Evolutionary conservation across 2,329 filamentous ascomycete genomes (phyloP), one percentile per base, ranked within the genome.

Genomic region (Daldinia eschscholtzii): DNA sequence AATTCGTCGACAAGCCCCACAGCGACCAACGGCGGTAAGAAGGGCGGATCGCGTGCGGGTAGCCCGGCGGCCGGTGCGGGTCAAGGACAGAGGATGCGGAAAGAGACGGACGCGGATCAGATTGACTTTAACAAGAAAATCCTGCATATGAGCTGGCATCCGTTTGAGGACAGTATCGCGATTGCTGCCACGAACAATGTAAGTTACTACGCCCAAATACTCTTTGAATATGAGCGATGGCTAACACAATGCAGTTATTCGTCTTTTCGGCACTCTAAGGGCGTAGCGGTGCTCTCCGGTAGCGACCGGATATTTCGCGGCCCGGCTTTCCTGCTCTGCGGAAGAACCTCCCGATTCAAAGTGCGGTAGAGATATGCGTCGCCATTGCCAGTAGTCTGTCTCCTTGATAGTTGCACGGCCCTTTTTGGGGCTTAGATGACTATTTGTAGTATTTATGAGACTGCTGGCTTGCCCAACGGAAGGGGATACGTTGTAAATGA

Each of bases 111-210:
- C 81, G 96, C 96, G 65, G 95, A 99, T 81, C 95, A 98, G 84
- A 98, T 98, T 81, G 96, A 99, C 82, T 99, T 98, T 83, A 98
- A 98, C 88, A 99, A 98, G 89, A 99, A 99, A 89, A 99, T 99
- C 77, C 81, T 99, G 79, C 96, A 99, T 81, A 99, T 99, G 96
- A 98, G 95, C 84, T 99, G 96, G 96, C 96, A 99, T 89, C 96
- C 96, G 56, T 98, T 97, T 77, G 96, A 99, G 83, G 95, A 99
- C 84, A 98, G 95, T 84, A 99, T 99, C 83, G 96, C 96, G 65
- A 99, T 99, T 85, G 96, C 96, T 75, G 96, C 96, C 68, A 99
- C 96, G 72, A 99, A 99, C 87, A 99, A 99, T 83, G 96, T 98
- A 84, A 92, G 95, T 86, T 48, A 2, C 48, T 20, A 26, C 37